Conservation (phyloP, 257 asterid species). For the Solanum medicagineum region DNA sequence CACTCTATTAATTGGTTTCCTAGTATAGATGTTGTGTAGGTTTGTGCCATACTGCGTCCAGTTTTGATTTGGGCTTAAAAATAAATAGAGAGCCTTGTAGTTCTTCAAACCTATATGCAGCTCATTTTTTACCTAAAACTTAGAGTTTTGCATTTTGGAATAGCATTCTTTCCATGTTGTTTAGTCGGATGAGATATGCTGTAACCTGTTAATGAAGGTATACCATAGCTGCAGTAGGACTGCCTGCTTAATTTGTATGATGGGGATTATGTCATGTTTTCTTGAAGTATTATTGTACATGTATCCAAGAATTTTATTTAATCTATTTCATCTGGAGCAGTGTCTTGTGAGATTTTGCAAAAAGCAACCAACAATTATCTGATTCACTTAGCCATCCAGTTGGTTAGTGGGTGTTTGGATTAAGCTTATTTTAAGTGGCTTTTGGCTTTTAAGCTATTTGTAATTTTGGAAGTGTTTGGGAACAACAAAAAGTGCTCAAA, state of each 20-base stretch:
- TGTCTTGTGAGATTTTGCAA: background rate
- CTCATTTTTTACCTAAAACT: background rate
- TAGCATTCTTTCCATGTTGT: background rate
- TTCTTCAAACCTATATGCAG: background rate
- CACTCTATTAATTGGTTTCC: background rate
- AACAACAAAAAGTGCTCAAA: too few relatives aligned
- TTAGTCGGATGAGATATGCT: background rate
- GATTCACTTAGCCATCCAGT: background rate
- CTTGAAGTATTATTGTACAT: background rate
- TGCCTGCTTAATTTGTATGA: background rate
- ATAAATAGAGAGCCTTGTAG: background rate
- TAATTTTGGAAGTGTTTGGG: too few relatives aligned
- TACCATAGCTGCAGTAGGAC: background rate
- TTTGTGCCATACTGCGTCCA: background rate
- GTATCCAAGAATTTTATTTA: background rate
- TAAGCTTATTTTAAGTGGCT: too few relatives aligned
- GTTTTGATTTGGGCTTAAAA: background rate
- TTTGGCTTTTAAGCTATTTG: too few relatives aligned
- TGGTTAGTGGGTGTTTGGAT: too few relatives aligned
- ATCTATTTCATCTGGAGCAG: background rate
- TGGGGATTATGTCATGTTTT: background rate
- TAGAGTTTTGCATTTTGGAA: background rate
- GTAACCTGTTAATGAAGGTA: background rate
- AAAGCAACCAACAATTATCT: background rate
- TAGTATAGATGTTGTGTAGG: background rate